Base-by-base conservation (phyloP, 2,329 filamentous ascomycete genomes). In the Botryosphaeria dothidea region DNA sequence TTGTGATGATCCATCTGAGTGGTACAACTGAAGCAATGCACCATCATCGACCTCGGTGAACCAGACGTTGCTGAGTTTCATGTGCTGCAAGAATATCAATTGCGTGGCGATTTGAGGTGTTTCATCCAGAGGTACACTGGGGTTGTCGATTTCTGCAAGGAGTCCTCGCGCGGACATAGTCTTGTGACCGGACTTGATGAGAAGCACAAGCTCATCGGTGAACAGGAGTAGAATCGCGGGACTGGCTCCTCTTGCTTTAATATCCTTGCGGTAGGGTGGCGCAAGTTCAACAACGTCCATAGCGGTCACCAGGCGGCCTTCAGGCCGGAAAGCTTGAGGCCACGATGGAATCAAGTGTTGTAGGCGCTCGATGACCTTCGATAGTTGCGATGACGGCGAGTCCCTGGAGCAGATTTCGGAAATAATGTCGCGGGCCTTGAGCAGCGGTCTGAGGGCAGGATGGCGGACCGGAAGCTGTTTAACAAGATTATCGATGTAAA, bases 371-470 rank as follows among this genome's bases (percentile, higher is more conserved):
- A 90, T 85, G 49, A 92, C 83, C 69, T 92, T 90, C 9, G 89
- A 88, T 69, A 92, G 91, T 72, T 92, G 90, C 3, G 82, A 79
- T 77, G 83, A 72, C 72, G 91, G 74, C 80, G 91, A 84, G 71
- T 97, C 94, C 80, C 97, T 89, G 17, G 94, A 96, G 78, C 95
- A 99, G 48, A 99, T 99, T 62, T 96, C 95, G 21, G 93, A 93
- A 69, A 99, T 93, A 62, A 97, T 91, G 75, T 98, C 95, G 69
- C 94, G 86, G 0, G 95, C 93, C 74, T 92, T 93, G 46, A 97
- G 85, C 79, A 99, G 89, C 2, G 86, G 84, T 69, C 91, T 90
- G 62, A 97, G 84, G 0, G 93, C 93, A 2, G 93, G 92, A 74
- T 98, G 93, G 8, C 91, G 88, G 58, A 93, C 87, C 4, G 94